A percentile compares a stretch with the other conserved stretches of the same genome.
These are phyloP conservation scores for Cyclotella sp. DNA, from an alignment of 108 stramenopile species.

Conservation along the genomic window DNA sequence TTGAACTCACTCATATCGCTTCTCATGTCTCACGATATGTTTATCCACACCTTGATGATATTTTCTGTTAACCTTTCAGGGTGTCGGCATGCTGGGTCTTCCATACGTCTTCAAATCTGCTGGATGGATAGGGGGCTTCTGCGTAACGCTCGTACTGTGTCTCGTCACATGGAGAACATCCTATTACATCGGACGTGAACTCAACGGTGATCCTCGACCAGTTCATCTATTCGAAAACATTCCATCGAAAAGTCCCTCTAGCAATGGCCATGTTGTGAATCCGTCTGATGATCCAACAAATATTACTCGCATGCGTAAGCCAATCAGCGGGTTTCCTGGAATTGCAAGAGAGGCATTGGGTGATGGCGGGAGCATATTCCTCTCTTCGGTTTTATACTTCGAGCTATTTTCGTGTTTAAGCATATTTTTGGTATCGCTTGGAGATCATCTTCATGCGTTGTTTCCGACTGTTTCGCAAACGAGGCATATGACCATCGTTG, in stretches of 20 bases:
- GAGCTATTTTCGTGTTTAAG: conserved; percentile 83
- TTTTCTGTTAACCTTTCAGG: conserved; percentile 20
- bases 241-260: conserved; percentile 52
- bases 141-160: conserved; percentile 56
- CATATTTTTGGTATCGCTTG: conserved; percentile 82
- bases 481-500: conserved; percentile 65
- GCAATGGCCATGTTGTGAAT: conserved; percentile 12
- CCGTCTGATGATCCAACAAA: neutral
- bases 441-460: conserved; percentile 71
- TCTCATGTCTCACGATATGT: neutral
- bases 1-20: neutral
- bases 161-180: conserved; percentile 75
- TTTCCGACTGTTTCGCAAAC: conserved; percentile 61
- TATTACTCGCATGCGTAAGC: conserved; percentile 64
- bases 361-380: conserved; percentile 56
- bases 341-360: conserved; percentile 84
- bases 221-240: conserved; percentile 58
- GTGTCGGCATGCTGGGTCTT: conserved; percentile 78
- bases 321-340: conserved; percentile 71
- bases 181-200: conserved; percentile 74
- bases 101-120: conserved; percentile 71
- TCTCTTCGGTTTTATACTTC: conserved; percentile 76
- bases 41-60: neutral
- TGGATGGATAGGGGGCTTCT: conserved; percentile 68
- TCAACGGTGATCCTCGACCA: conserved; percentile 83